Evolutionary conservation across 768 basidiomycete genomes (phyloP).

Genomic region (Floccularia luteovirens): DNA sequence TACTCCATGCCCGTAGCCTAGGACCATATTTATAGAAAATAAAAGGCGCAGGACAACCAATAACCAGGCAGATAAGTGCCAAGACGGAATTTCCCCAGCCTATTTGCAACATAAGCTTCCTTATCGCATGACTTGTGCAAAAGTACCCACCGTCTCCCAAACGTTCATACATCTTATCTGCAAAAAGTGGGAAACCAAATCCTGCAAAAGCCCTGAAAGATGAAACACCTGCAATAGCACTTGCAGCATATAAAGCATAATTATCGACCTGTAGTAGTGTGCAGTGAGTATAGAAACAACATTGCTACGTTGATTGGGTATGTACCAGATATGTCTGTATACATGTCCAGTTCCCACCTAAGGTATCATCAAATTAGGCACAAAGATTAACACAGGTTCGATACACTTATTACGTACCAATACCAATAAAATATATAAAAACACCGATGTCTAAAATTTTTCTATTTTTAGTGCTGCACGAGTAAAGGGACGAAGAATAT

Average conservation of each 20-base stretch:
- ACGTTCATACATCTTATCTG: conserved; percentile 43
- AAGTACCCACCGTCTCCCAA: conserved; percentile 33
- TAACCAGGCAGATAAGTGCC: conserved; percentile 38
- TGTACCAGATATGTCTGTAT: conserved; percentile 54
- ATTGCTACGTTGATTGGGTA: conserved; percentile 8
- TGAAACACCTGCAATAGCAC: conserved; percentile 47
- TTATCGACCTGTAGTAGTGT: conserved; percentile 77
- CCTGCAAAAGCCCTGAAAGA: conserved; percentile 51
- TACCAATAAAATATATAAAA: conserved; percentile 39
- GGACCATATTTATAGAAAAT: conserved; percentile 32
- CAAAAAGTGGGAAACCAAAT: conserved; percentile 60
- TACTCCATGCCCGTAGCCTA: conserved; percentile 26
- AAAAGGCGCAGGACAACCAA: conserved; percentile 45
- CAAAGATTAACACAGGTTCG: background rate
- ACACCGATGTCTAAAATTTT: conserved; percentile 25
- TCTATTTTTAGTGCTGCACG: background rate
- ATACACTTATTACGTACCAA: conserved; percentile 20
- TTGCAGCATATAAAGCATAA: conserved; percentile 68
- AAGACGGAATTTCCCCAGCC: conserved; percentile 54
- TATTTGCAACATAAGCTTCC: conserved; percentile 8
- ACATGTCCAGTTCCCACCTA: conserved; percentile 30
- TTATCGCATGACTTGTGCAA: background rate
- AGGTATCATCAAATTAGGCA: conserved; percentile 8
- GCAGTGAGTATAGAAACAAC: conserved; percentile 6
- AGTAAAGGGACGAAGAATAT: conserved; percentile 2